These are phyloP conservation scores for Chlamydomonas sp. DNA, from an alignment of 139 green algal species.

Conservation along the genomic window DNA sequence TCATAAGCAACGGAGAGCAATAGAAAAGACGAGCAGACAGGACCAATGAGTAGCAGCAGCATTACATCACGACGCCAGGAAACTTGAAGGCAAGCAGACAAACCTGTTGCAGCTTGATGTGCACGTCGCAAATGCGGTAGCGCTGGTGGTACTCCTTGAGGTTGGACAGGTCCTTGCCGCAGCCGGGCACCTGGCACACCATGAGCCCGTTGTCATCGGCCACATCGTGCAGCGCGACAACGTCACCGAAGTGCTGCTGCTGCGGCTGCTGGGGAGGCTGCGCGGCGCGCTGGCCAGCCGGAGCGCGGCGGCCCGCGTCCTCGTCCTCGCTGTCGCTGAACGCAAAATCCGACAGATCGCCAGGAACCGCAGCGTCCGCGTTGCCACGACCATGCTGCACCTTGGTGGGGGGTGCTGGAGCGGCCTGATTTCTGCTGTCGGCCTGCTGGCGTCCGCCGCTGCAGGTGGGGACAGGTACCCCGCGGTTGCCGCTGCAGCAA, in stretches of 20 bases:
- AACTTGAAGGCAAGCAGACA: background rate
- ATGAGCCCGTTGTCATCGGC: slow-evolving; percentile 40
- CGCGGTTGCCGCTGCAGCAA: slow-evolving; percentile 19
- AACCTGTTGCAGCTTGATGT: slow-evolving; percentile 74
- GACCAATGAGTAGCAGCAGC: background rate
- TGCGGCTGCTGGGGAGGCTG: background rate
- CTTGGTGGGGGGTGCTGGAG: background rate
- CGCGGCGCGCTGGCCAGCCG: background rate
- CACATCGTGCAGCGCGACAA: slow-evolving; percentile 21
- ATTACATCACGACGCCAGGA: background rate
- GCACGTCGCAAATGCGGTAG: slow-evolving; percentile 85
- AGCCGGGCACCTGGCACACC: slow-evolving; percentile 74
- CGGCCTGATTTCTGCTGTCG: slow-evolving; percentile 29
- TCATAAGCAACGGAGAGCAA: too few species aligned
- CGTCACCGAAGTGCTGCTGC: background rate
- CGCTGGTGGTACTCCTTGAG: slow-evolving; percentile 91
- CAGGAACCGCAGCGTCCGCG: background rate
- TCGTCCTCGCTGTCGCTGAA: slow-evolving; percentile 38
- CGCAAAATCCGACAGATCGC: slow-evolving; percentile 25
- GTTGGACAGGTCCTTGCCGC: slow-evolving; percentile 61
- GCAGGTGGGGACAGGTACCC: background rate
- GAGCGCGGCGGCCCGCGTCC: background rate
- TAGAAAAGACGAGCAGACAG: too few species aligned
- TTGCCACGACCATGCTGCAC: background rate
- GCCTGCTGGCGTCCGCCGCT: slow-evolving; percentile 34